Evolutionary conservation across 192 early-diverging fungal species (phyloP).

Genomic region (Bifiguratus adelaidae): DNA sequence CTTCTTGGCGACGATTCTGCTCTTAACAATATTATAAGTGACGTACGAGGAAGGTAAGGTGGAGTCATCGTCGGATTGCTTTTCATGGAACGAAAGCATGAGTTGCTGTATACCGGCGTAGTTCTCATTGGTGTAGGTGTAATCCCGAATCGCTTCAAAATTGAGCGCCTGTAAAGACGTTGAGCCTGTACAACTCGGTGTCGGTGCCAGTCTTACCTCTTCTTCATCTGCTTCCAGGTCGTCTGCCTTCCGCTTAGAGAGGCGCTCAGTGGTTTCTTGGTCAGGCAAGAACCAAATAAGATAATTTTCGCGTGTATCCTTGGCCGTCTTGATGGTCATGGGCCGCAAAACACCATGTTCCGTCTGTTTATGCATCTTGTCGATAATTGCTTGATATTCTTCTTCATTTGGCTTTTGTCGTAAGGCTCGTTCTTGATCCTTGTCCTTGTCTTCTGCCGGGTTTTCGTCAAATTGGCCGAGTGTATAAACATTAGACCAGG

Average conservation of each 20-base stretch:
- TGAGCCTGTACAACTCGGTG: no score
- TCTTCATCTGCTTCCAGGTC: slow-evolving; percentile 2
- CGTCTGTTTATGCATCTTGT: slow-evolving; percentile 8
- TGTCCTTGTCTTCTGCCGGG: slow-evolving; percentile 20
- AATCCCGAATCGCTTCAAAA: slow-evolving; percentile 22
- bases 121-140: slow-evolving; percentile 16
- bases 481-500: slow-evolving; percentile 38
- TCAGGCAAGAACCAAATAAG: slow-evolving; percentile 24
- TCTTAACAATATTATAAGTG: slow-evolving; percentile 14
- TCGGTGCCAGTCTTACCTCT: no score
- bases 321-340: slow-evolving; percentile 16
- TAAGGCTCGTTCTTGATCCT: background rate
- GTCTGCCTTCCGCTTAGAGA: slow-evolving; percentile 10
- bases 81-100: slow-evolving; percentile 7
- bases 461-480: slow-evolving; percentile 36
- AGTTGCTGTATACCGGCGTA: slow-evolving; percentile 6
- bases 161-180: slow-evolving; percentile 4
- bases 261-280: slow-evolving; percentile 2
- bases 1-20: slow-evolving; percentile 18
- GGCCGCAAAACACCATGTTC: slow-evolving; percentile 21
- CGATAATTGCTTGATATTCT: background rate
- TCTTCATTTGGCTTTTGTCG: background rate
- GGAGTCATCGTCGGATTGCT: slow-evolving; percentile 4
- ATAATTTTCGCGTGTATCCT: slow-evolving; percentile 13
- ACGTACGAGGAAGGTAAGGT: no score